phyloP scores from a whole-genome alignment of 2,329 filamentous ascomycete genomes.

The Cadophora sp. region DNA sequence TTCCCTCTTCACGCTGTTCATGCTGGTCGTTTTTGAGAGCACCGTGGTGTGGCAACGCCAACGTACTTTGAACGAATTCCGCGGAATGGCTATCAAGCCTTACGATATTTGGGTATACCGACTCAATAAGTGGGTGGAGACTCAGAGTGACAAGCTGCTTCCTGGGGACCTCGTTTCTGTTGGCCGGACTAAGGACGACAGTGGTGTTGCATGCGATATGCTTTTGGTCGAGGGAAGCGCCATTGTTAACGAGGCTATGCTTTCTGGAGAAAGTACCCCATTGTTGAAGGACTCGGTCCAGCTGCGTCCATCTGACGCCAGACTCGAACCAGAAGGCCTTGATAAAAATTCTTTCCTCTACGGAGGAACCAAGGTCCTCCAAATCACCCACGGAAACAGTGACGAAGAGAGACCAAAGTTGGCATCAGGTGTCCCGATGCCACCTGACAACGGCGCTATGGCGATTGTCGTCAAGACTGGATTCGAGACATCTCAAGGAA shows the following conservation, averaged over 20 bases:
- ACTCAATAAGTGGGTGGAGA: constrained; percentile 84
- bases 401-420: constrained; percentile 76
- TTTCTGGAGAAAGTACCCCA: constrained; percentile 97
- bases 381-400: constrained; percentile 86
- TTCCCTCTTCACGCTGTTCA: constrained; percentile 97
- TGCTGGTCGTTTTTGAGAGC: constrained; percentile 97
- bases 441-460: constrained; percentile 92
- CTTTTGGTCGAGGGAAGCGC: constrained; percentile 91
- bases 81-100: constrained; percentile 99
- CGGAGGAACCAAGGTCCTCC: constrained; percentile 96
- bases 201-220: constrained; percentile 97
- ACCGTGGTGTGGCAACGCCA: constrained; percentile 99
- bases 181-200: constrained; percentile 92
- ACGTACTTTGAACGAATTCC: constrained; percentile 93
- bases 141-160: constrained; percentile 88
- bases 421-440: constrained; percentile 77
- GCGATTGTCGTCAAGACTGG: constrained; percentile 96
- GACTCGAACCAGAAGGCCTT: constrained; percentile 84
- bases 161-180: constrained; percentile 95
- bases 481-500: constrained; percentile 98
- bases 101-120: constrained; percentile 94
- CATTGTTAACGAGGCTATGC: constrained; percentile 99
- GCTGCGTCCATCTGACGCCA: constrained; percentile 81
- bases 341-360: constrained; percentile 98
- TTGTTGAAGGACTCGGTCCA: constrained; percentile 96